These are phyloP conservation scores for Suhomyces xylopsoci DNA, from an alignment of 805 yeast genomes.

Conservation along the genomic window DNA sequence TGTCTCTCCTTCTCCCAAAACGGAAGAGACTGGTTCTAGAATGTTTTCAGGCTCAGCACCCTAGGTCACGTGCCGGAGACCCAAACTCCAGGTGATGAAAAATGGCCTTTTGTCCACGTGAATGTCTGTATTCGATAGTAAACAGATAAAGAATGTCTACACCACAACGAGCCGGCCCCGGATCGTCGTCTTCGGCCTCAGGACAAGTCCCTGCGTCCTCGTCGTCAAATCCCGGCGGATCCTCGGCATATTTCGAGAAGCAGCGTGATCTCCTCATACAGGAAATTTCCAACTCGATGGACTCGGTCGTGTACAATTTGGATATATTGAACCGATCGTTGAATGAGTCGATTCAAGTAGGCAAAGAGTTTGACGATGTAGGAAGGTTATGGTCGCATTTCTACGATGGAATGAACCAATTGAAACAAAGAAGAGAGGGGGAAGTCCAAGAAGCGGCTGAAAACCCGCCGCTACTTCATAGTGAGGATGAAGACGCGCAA, in stretches of 20 bases:
- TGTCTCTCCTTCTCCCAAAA: too few relatives aligned
- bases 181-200: neutral
- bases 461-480: neutral
- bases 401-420: conserved; percentile 44
- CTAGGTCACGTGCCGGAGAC: too few relatives aligned
- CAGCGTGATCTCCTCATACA: conserved; percentile 58
- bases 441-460: neutral
- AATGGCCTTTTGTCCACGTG: too few relatives aligned
- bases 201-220: neutral
- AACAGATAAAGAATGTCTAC: neutral
- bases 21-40: too few relatives aligned
- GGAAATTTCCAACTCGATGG: conserved; percentile 57
- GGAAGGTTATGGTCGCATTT: conserved; percentile 69
- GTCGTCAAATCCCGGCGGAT: neutral
- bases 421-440: conserved; percentile 3
- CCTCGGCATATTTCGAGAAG: conserved; percentile 47
- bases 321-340: conserved; percentile 65
- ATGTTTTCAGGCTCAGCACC: too few relatives aligned
- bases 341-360: conserved; percentile 66
- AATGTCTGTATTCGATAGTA: too few relatives aligned
- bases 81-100: too few relatives aligned
- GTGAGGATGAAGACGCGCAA: neutral
- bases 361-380: conserved; percentile 71
- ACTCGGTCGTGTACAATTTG: conserved; percentile 59
- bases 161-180: conserved; percentile 3